These are phyloP conservation scores for Gillenia trifoliata DNA, from an alignment of 306 rosid species.

Conservation along the genomic window DNA sequence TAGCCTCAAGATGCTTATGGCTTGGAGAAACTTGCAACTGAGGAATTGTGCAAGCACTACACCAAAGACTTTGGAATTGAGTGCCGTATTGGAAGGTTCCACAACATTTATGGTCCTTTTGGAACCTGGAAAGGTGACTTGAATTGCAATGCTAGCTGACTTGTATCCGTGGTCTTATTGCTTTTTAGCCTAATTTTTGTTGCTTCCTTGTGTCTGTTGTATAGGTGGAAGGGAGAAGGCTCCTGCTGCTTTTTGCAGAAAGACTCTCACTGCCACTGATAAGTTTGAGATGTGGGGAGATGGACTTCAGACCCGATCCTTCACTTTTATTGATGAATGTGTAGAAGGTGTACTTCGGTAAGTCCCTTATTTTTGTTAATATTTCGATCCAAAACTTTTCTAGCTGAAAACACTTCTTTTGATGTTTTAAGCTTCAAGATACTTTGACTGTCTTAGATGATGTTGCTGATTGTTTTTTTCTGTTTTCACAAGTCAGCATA, in stretches of 20 bases:
- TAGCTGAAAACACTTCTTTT: background rate
- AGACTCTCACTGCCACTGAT: conserved; percentile 66
- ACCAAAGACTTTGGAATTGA: conserved; percentile 91
- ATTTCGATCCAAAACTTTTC: background rate
- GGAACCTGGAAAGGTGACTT: conserved; percentile 97
- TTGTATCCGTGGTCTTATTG: background rate
- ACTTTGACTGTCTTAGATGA: background rate
- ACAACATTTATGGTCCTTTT: conserved; percentile 91
- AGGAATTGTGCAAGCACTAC: conserved; percentile 97
- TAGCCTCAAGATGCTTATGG: conserved; percentile 99
- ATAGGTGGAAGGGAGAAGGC: conserved; percentile 98
- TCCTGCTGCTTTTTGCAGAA: conserved; percentile 97
- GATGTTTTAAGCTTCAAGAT: background rate
- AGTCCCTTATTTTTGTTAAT: background rate
- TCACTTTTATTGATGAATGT: conserved; percentile 98
- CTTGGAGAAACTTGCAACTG: conserved; percentile 96
- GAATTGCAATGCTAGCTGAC: conserved; percentile 8
- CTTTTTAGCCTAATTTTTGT: conserved; percentile 17
- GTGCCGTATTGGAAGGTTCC: conserved; percentile 96
- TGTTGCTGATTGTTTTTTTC: background rate
- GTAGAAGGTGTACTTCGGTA: conserved; percentile 99
- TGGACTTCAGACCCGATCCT: conserved; percentile 93
- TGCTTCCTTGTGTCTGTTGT: conserved; percentile 17
- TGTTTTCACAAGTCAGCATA: background rate
- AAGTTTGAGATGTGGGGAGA: conserved; percentile 99